These are phyloP conservation scores for Trichoderma endophyticum DNA, from an alignment of 2,329 filamentous ascomycete genomes.

Conservation along the genomic window DNA sequence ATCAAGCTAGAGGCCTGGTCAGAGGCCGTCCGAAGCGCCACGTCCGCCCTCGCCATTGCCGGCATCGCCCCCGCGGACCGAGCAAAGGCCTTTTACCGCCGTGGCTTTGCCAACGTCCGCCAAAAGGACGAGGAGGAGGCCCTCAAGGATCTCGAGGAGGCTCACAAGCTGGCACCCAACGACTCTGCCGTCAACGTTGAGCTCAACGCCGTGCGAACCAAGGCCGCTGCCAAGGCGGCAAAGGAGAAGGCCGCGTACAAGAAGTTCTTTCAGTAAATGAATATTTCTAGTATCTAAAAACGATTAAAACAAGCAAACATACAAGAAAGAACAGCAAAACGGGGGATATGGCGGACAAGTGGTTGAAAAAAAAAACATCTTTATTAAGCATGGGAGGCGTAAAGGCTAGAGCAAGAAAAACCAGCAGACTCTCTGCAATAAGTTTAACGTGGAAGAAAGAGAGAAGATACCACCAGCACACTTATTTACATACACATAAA, in stretches of 20 bases:
- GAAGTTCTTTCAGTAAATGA: conserved; percentile 69
- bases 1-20: conserved; percentile 73
- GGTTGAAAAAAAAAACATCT: not conserved
- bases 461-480: not conserved
- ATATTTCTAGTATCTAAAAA: not conserved
- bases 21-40: conserved; percentile 68
- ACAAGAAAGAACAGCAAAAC: not conserved
- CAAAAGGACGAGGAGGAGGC: conserved; percentile 84
- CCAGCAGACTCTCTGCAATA: not conserved
- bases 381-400: conserved; percentile 11
- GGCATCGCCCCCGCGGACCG: conserved; percentile 71
- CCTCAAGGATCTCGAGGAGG: conserved; percentile 70
- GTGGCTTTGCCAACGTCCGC: conserved; percentile 69
- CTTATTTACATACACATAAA: not conserved
- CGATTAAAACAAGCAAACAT: not conserved
- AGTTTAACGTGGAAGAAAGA: not conserved
- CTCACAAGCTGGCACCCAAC: conserved; percentile 68
- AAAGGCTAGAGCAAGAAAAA: conserved; percentile 7
- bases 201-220: conserved; percentile 73
- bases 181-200: conserved; percentile 76
- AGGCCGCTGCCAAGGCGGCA: conserved; percentile 66
- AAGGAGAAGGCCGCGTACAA: conserved; percentile 92
- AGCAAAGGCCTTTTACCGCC: conserved; percentile 85
- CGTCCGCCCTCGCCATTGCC: conserved; percentile 66
- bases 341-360: not conserved